Conservation (phyloP, 805 yeast species). For the Schizosaccharomyces lindneri region DNA sequence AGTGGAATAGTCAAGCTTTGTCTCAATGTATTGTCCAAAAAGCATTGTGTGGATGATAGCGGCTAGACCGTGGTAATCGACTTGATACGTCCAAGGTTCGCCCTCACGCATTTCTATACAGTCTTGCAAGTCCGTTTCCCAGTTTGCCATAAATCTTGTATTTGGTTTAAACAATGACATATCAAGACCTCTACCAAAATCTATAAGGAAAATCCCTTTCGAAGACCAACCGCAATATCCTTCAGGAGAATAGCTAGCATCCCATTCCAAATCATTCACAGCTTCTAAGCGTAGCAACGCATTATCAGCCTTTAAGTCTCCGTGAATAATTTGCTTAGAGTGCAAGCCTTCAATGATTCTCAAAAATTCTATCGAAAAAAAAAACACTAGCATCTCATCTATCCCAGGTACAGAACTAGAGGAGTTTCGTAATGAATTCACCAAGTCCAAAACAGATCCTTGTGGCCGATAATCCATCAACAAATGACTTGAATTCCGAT, state of each 20-base stretch:
- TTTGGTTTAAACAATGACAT: slow-evolving; percentile 26
- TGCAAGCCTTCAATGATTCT: slow-evolving; percentile 39
- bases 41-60: slow-evolving; percentile 45
- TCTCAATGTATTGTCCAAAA: slow-evolving; percentile 39
- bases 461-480: slow-evolving; percentile 37
- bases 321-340: slow-evolving; percentile 43
- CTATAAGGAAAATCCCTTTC: slow-evolving; percentile 41
- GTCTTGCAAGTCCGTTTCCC: slow-evolving; percentile 41
- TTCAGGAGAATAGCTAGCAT: slow-evolving; percentile 12
- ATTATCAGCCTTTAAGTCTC: slow-evolving; percentile 68
- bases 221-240: slow-evolving; percentile 24
- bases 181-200: slow-evolving; percentile 65
- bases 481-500: slow-evolving; percentile 42
- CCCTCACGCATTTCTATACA: slow-evolving; percentile 42
- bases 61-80: slow-evolving; percentile 68
- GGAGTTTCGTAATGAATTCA: slow-evolving; percentile 23
- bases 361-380: slow-evolving; percentile 39
- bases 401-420: slow-evolving; percentile 7
- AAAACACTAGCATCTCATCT: slow-evolving; percentile 41
- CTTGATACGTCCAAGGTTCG: slow-evolving; percentile 49
- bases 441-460: slow-evolving; percentile 50
- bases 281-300: slow-evolving; percentile 41
- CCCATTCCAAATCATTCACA: slow-evolving; percentile 3
- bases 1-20: slow-evolving; percentile 10
- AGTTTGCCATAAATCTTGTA: slow-evolving; percentile 31